Conservation (phyloP, 1,139 yeast species). For the Protomyces lactucae-debilis region DNA sequence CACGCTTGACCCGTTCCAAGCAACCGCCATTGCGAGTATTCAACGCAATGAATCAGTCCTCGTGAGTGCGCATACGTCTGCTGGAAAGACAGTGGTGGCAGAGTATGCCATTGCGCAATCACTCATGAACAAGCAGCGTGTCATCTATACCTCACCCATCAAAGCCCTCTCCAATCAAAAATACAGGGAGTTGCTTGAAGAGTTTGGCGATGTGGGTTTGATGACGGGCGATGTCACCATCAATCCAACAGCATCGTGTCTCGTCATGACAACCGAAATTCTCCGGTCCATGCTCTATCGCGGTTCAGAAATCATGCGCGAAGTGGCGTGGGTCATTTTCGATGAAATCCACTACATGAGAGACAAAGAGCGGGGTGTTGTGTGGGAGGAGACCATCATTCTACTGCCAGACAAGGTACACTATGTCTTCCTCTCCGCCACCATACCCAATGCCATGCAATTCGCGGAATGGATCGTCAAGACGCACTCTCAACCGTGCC, state of each 20-base stretch:
- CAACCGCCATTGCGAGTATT: constrained; percentile 88
- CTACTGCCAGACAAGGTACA: constrained; percentile 91
- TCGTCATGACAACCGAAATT: constrained; percentile 97
- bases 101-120: constrained; percentile 98
- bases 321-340: constrained; percentile 93
- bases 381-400: constrained; percentile 98
- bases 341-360: constrained; percentile 98
- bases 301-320: constrained; percentile 87
- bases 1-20: constrained; percentile 90
- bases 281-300: constrained; percentile 90
- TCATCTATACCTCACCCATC: constrained; percentile 94
- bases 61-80: constrained; percentile 97
- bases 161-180: constrained; percentile 95
- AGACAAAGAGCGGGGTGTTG: constrained; percentile 90
- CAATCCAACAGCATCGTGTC: constrained; percentile 92
- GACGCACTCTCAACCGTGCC: constrained; percentile 93
- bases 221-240: constrained; percentile 98
- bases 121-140: constrained; percentile 81
- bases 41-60: constrained; percentile 93
- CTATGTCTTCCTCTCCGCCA: constrained; percentile 83
- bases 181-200: constrained; percentile 84
- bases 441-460: constrained; percentile 97
- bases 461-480: constrained; percentile 98
- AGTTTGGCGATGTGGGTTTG: constrained; percentile 92
- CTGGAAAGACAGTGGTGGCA: constrained; percentile 98